Conservation (phyloP, 768 basidiomycete genomes). For the Tylopilus vinaceipallidus region DNA sequence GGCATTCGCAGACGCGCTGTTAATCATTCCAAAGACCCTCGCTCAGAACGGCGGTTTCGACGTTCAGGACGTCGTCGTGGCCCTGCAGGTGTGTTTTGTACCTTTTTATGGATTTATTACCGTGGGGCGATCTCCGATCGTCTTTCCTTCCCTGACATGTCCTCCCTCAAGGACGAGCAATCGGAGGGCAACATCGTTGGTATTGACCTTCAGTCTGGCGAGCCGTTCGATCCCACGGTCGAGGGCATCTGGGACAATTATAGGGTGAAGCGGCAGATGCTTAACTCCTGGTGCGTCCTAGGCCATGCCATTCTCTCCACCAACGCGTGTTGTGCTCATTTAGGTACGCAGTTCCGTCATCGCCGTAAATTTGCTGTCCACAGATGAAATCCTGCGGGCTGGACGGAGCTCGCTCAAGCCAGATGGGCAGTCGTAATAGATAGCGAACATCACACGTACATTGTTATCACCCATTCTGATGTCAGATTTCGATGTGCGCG, state of each 20-base stretch:
- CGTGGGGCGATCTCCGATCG: conserved; percentile 8
- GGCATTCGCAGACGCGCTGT: conserved; percentile 91
- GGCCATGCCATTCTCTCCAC: conserved; percentile 6
- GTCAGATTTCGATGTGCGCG: conserved; percentile 11
- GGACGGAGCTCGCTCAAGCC: conserved; percentile 86
- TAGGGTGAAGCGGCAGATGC: conserved; percentile 97
- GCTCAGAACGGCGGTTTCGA: conserved; percentile 96
- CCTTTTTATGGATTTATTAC: conserved; percentile 5
- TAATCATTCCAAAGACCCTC: conserved; percentile 95
- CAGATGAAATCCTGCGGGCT: conserved; percentile 92
- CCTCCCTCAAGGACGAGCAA: conserved; percentile 71
- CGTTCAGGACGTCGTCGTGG: conserved; percentile 92
- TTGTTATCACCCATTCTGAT: conserved; percentile 22
- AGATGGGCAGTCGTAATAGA: conserved; percentile 57
- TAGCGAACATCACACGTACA: conserved; percentile 15
- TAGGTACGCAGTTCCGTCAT: conserved; percentile 72
- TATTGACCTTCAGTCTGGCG: conserved; percentile 87
- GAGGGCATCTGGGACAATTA: conserved; percentile 99
- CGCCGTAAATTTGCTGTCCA: conserved; percentile 90
- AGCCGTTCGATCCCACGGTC: conserved; percentile 93
- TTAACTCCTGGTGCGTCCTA: conserved; percentile 83
- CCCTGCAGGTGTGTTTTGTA: conserved; percentile 64
- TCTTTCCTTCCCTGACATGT: neutral
- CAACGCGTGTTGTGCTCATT: conserved; percentile 25
- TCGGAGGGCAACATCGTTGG: conserved; percentile 93